A percentile compares a stretch with the other conserved stretches of the same genome.
These are phyloP conservation scores for Tylopilus subfusipes DNA, from an alignment of 768 basidiomycete genomes.

Conservation along the genomic window DNA sequence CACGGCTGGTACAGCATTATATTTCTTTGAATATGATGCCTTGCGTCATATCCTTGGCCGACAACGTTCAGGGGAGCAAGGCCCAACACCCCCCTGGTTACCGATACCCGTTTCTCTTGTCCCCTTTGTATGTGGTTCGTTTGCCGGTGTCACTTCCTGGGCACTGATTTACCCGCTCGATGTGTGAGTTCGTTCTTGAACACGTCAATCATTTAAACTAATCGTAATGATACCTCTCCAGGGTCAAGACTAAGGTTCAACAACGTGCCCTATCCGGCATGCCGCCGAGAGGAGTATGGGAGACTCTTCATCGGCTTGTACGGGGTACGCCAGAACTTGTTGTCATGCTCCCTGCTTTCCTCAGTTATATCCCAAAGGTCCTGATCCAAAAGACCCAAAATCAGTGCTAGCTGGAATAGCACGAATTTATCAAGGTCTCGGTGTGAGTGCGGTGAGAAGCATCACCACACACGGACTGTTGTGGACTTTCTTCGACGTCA, in stretches of 20 bases:
- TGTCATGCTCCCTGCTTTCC: neutral
- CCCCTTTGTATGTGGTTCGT: conserved; percentile 87
- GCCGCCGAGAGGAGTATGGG: conserved; percentile 62
- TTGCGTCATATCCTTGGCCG: conserved; percentile 86
- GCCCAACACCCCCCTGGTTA: conserved; percentile 77
- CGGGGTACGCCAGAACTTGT: conserved; percentile 50
- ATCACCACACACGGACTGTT: conserved; percentile 91
- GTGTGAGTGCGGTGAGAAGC: conserved; percentile 88
- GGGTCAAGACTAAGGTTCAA: conserved; percentile 95
- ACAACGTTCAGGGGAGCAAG: conserved; percentile 73
- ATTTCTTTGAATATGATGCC: conserved; percentile 93
- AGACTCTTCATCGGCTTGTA: conserved; percentile 75
- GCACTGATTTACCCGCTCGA: conserved; percentile 92
- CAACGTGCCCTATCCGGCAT: conserved; percentile 84
- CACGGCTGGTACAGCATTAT: conserved; percentile 83
- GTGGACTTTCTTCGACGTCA: conserved; percentile 91
- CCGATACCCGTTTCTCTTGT: conserved; percentile 77
- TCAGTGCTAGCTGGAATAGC: conserved; percentile 72
- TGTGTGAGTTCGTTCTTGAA: conserved; percentile 54
- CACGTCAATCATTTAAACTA: neutral
- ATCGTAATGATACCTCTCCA: conserved; percentile 28
- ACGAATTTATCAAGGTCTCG: conserved; percentile 89
- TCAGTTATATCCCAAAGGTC: conserved; percentile 44
- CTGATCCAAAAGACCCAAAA: conserved; percentile 76
- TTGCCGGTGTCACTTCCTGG: conserved; percentile 89